phyloP scores from a whole-genome alignment of 2,329 filamentous ascomycete genomes.

The Stagonosporopsis chrysanthemi region DNA sequence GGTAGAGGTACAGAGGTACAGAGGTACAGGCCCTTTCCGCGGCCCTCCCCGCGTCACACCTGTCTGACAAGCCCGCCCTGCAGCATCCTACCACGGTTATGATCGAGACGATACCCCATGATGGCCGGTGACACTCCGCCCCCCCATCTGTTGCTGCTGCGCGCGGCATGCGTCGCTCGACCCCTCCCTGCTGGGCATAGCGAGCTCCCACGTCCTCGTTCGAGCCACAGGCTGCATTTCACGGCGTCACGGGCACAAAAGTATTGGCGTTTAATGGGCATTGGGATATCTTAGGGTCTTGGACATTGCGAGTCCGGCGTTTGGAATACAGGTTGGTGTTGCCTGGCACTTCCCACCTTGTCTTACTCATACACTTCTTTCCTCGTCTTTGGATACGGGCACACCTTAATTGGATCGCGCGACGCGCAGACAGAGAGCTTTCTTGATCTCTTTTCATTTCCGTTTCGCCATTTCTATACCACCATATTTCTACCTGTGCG shows the following conservation, averaged over 20 bases:
- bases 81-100: conserved; percentile 40
- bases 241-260: conserved; percentile 51
- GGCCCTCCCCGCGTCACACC: conserved; percentile 26
- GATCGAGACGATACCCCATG: conserved; percentile 45
- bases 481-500: conserved; percentile 29
- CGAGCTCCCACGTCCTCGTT: conserved; percentile 28
- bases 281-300: conserved; percentile 37
- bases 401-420: conserved; percentile 31
- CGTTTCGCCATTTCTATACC: conserved; percentile 17
- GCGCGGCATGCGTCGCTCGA: conserved; percentile 34
- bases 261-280: conserved; percentile 51
- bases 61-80: conserved; percentile 36
- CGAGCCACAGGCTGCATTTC: conserved; percentile 49
- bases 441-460: conserved; percentile 21
- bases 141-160: conserved; percentile 18
- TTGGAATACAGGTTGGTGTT: conserved; percentile 48
- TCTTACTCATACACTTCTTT: conserved; percentile 38
- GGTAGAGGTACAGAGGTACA: conserved; percentile 38
- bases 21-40: conserved; percentile 32
- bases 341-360: conserved; percentile 44
- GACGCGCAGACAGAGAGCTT: conserved; percentile 24
- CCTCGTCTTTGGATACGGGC: conserved; percentile 28
- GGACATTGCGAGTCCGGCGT: conserved; percentile 48
- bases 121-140: conserved; percentile 42
- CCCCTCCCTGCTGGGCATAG: conserved; percentile 30